These are phyloP conservation scores for Aspergillus sp. DNA, from an alignment of 2,329 filamentous ascomycete genomes.

Conservation along the genomic window DNA sequence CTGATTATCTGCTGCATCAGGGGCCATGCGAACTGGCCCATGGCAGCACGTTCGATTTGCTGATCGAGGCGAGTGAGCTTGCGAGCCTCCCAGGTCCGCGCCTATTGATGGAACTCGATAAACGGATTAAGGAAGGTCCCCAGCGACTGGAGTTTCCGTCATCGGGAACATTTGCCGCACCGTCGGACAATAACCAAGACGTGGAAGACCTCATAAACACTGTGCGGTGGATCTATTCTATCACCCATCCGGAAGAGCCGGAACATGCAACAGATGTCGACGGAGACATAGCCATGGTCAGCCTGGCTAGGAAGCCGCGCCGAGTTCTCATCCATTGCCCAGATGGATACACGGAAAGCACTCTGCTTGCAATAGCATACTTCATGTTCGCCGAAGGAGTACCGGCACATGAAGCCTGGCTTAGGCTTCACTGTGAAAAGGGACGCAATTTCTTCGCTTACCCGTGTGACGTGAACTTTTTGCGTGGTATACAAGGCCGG, in stretches of 20 bases:
- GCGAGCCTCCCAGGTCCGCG: slow-evolving; percentile 64
- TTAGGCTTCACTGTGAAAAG: slow-evolving; percentile 69
- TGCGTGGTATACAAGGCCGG: slow-evolving; percentile 67
- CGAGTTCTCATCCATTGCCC: slow-evolving; percentile 86
- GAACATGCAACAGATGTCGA: slow-evolving; percentile 39
- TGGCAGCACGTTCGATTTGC: slow-evolving; percentile 59
- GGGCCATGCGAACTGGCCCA: slow-evolving; percentile 38
- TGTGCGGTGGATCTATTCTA: slow-evolving; percentile 79
- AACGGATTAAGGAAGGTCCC: slow-evolving; percentile 43
- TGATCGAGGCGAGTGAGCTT: slow-evolving; percentile 82
- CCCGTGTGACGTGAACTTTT: slow-evolving; percentile 72
- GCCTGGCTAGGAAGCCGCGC: slow-evolving; percentile 37
- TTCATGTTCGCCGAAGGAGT: slow-evolving; percentile 82
- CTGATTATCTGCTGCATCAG: slow-evolving; percentile 51
- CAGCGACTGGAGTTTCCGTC: slow-evolving; percentile 75
- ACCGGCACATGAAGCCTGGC: slow-evolving; percentile 76
- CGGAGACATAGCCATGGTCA: slow-evolving; percentile 48
- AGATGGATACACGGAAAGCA: slow-evolving; percentile 93
- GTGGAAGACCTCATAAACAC: slow-evolving; percentile 76
- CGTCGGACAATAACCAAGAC: slow-evolving; percentile 73
- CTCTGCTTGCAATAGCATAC: slow-evolving; percentile 80
- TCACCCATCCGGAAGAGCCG: slow-evolving; percentile 55
- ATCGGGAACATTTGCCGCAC: slow-evolving; percentile 82
- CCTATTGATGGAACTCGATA: slow-evolving; percentile 55
- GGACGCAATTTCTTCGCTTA: slow-evolving; percentile 95